Conservation (phyloP, 2,329 filamentous ascomycete genomes). For the Biscogniauxia marginata region DNA sequence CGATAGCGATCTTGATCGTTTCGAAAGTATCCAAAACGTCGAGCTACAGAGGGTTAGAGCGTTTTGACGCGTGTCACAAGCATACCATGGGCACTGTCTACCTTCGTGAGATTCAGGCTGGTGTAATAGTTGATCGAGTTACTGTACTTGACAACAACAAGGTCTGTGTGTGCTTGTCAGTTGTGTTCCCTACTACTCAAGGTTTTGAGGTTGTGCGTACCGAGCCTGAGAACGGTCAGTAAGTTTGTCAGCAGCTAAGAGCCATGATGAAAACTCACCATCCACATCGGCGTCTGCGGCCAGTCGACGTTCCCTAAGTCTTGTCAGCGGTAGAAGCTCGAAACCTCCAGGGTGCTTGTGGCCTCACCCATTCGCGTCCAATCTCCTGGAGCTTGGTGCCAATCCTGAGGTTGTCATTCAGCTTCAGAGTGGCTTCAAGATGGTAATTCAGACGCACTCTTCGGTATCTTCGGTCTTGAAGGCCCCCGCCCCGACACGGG, state of each 20-base stretch:
- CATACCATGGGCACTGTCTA: background rate
- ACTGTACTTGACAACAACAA: slow-evolving; percentile 1
- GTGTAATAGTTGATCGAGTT: slow-evolving; percentile 63
- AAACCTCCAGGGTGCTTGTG: background rate
- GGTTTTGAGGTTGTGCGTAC: background rate
- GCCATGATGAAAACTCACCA: background rate
- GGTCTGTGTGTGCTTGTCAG: slow-evolving; percentile 23
- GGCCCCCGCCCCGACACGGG: background rate
- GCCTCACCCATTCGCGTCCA: slow-evolving; percentile 1
- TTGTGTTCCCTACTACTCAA: background rate
- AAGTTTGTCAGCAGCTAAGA: background rate
- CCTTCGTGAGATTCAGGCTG: slow-evolving; percentile 47
- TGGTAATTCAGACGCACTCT: slow-evolving; percentile 1
- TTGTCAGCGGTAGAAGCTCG: background rate
- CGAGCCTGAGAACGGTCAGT: slow-evolving; percentile 1
- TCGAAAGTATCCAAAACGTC: slow-evolving; percentile 72
- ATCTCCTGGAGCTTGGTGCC: slow-evolving; percentile 3
- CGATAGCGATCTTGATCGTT: slow-evolving; percentile 55
- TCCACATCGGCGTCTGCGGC: slow-evolving; percentile 4
- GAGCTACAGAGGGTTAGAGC: slow-evolving; percentile 40
- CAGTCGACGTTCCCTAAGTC: slow-evolving; percentile 1
- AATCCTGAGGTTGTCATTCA: background rate
- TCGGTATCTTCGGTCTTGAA: slow-evolving; percentile 1
- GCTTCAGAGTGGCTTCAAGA: background rate
- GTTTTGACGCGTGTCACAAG: background rate